A percentile compares a stretch with the other conserved stretches of the same genome.
Conservation (phyloP, 164 flowering plant genomes). For the Aristolochia californica region DNA sequence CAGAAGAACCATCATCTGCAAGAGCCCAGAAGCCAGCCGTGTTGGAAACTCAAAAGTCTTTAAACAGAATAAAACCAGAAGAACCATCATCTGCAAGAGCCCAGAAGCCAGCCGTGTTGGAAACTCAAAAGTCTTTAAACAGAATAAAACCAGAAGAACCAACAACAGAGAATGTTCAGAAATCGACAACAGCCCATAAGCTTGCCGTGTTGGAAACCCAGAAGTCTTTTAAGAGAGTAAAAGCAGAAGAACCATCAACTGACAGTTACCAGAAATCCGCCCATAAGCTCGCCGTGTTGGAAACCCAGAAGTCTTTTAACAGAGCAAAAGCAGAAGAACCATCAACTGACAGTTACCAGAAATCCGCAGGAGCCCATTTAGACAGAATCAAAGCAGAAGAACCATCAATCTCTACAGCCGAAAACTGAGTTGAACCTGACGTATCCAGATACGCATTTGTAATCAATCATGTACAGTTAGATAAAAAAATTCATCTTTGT, state of each 20-base stretch:
- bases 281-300: constrained; percentile 22
- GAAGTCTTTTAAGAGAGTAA: constrained; percentile 40
- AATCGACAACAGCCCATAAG: constrained; percentile 17
- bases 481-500: too few relatives aligned
- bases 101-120: constrained; percentile 15
- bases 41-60: constrained; percentile 52
- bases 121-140: constrained; percentile 46
- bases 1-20: constrained; percentile 22
- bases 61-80: constrained; percentile 24
- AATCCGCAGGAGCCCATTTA: constrained; percentile 19
- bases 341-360: constrained; percentile 35
- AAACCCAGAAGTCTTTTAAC: background rate
- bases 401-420: constrained; percentile 2
- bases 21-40: constrained; percentile 36
- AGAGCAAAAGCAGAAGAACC: constrained; percentile 2
- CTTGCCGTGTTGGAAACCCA: constrained; percentile 48
- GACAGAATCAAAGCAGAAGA: constrained; percentile 35
- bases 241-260: constrained; percentile 26
- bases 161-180: constrained; percentile 31
- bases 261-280: constrained; percentile 43
- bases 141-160: constrained; percentile 35
- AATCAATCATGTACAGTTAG: too few relatives aligned
- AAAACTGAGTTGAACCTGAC: too few relatives aligned
- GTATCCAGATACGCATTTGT: too few relatives aligned
- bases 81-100: constrained; percentile 38